A percentile compares a stretch with the other conserved stretches of the same genome.
Evolutionary conservation across 768 basidiomycete genomes (phyloP).

Genomic region (Phylloporus arenicola): DNA sequence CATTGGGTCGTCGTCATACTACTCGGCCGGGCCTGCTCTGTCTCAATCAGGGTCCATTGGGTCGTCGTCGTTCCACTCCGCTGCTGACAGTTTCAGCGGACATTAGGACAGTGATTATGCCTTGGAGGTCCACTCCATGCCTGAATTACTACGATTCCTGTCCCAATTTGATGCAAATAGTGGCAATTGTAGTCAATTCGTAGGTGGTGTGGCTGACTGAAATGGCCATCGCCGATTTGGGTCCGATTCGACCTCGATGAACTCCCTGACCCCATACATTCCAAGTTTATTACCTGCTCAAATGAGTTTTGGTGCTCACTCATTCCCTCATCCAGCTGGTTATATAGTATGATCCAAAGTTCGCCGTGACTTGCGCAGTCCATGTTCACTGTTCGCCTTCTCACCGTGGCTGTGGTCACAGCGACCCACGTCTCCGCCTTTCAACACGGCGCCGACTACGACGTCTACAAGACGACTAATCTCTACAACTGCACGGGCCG

Average conservation of each 20-base stretch:
- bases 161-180: too few relatives aligned
- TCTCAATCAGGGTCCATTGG: too few relatives aligned
- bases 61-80: too few relatives aligned
- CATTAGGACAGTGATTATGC: too few relatives aligned
- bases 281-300: neutral
- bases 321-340: neutral
- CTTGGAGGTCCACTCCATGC: too few relatives aligned
- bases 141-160: too few relatives aligned
- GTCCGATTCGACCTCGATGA: neutral
- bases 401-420: neutral
- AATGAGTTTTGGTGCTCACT: neutral
- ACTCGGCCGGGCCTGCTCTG: too few relatives aligned
- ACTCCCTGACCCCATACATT: neutral
- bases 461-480: slow-evolving; percentile 7
- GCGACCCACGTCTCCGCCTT: neutral
- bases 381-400: neutral
- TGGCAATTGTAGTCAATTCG: too few relatives aligned
- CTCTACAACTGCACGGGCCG: slow-evolving; percentile 16
- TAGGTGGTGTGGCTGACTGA: too few relatives aligned
- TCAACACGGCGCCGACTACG: slow-evolving; percentile 12
- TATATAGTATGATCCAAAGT: neutral
- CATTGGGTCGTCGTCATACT: too few relatives aligned
- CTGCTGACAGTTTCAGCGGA: too few relatives aligned
- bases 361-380: neutral
- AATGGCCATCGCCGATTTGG: too few relatives aligned